phyloP scores from a whole-genome alignment of 257 asterid genomes.

The Echium plantagineum region DNA sequence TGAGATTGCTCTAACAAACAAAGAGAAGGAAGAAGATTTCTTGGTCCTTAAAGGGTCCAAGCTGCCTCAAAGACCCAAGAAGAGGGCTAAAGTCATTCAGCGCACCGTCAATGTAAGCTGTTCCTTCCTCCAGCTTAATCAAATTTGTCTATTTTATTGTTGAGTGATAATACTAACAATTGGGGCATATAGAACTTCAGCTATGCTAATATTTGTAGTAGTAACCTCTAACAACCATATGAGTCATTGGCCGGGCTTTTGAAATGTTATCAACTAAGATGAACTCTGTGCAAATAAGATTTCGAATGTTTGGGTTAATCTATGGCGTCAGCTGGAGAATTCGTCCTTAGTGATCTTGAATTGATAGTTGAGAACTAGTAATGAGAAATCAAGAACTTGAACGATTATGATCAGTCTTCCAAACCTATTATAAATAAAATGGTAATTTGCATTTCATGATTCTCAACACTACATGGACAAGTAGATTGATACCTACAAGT shows the following conservation, averaged over 20 bases:
- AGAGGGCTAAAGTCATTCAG: slow-evolving; percentile 74
- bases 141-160: neutral
- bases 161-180: neutral
- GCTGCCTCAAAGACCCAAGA: slow-evolving; percentile 93
- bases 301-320: too few relatives aligned
- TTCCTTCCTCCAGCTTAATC: neutral
- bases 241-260: too few relatives aligned
- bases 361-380: neutral
- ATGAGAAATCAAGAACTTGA: too few relatives aligned
- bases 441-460: too few relatives aligned
- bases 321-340: too few relatives aligned
- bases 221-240: too few relatives aligned
- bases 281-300: too few relatives aligned
- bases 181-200: neutral
- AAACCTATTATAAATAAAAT: neutral
- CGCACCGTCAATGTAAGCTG: slow-evolving; percentile 80
- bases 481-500: too few relatives aligned
- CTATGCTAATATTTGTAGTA: neutral
- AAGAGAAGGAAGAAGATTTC: slow-evolving; percentile 93
- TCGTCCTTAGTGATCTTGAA: too few relatives aligned
- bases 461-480: too few relatives aligned
- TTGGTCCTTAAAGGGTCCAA: slow-evolving; percentile 85
- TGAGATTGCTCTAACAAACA: slow-evolving; percentile 66
- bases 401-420: neutral
- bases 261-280: too few relatives aligned